Evolutionary conservation across 371 early-diverging fungal species (phyloP).

Genomic region (Rhizopus sp.): DNA sequence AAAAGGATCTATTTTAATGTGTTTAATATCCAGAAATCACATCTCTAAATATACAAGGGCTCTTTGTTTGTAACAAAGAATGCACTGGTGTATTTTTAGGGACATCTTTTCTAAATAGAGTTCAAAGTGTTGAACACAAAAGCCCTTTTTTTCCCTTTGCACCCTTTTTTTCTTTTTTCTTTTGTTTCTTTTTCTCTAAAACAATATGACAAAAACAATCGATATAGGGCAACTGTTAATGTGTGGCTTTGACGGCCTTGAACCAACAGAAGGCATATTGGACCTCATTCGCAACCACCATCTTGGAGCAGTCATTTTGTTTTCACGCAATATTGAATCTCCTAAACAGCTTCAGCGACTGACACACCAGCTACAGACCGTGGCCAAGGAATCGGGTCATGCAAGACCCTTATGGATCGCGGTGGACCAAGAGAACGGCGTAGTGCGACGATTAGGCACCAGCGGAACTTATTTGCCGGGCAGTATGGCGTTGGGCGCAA

Average conservation of each 20-base stretch:
- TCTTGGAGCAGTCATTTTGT: constrained; percentile 48
- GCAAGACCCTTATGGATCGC: constrained; percentile 44
- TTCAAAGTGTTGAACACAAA: background rate
- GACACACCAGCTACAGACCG: constrained; percentile 32
- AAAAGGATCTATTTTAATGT: too few species aligned
- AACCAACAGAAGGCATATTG: constrained; percentile 39
- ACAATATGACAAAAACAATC: constrained; percentile 13
- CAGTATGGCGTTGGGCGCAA: constrained; percentile 49
- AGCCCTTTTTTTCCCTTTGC: background rate
- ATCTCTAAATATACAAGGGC: too few species aligned
- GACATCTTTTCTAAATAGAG: background rate
- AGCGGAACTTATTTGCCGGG: constrained; percentile 50
- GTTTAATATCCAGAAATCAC: too few species aligned
- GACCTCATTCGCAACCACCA: constrained; percentile 46
- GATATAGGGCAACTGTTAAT: constrained; percentile 44
- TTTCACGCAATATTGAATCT: constrained; percentile 50
- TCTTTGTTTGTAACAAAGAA: too few species aligned
- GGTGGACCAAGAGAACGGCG: constrained; percentile 56
- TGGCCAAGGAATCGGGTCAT: constrained; percentile 48
- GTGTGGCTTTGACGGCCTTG: constrained; percentile 47
- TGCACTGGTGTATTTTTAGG: too few species aligned
- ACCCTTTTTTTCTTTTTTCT: constrained; percentile 3
- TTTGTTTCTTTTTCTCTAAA: constrained; percentile 4
- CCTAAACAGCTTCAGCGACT: constrained; percentile 35
- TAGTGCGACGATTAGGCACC: constrained; percentile 45